Conservation (phyloP, 1,284 basidiomycete genomes). For the Microbotryum scabiosae region DNA sequence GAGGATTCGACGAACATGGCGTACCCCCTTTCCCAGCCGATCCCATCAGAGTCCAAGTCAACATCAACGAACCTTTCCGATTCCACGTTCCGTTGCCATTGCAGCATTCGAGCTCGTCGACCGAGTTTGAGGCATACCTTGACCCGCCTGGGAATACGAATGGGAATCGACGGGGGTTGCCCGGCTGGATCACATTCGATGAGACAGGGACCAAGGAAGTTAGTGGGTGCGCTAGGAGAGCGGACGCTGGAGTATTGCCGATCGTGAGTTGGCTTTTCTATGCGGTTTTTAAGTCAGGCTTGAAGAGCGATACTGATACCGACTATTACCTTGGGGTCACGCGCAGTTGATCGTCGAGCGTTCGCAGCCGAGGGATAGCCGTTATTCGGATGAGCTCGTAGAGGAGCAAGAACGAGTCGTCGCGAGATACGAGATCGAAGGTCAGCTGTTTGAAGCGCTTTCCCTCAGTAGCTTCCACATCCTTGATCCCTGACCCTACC, state of each 20-base stretch:
- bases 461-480: neutral
- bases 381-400: neutral
- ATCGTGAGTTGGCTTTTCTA: too few relatives aligned
- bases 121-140: conserved; percentile 19
- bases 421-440: conserved; percentile 1
- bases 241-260: too few relatives aligned
- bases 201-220: too few relatives aligned
- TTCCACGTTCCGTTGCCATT: conserved; percentile 20
- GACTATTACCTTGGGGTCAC: neutral
- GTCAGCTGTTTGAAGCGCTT: neutral
- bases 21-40: neutral
- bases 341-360: neutral
- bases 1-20: conserved; percentile 7
- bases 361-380: neutral
- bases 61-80: conserved; percentile 17
- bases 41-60: conserved; percentile 7
- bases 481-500: too few relatives aligned
- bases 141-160: conserved; percentile 5
- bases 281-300: conserved; percentile 8
- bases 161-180: conserved; percentile 3
- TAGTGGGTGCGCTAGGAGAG: too few relatives aligned
- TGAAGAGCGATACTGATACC: neutral
- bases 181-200: conserved; percentile 23
- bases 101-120: conserved; percentile 15
- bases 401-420: neutral